Evolutionary conservation across 257 asterid species (phyloP).

Genomic region (Fraxinus pennsylvanica): DNA sequence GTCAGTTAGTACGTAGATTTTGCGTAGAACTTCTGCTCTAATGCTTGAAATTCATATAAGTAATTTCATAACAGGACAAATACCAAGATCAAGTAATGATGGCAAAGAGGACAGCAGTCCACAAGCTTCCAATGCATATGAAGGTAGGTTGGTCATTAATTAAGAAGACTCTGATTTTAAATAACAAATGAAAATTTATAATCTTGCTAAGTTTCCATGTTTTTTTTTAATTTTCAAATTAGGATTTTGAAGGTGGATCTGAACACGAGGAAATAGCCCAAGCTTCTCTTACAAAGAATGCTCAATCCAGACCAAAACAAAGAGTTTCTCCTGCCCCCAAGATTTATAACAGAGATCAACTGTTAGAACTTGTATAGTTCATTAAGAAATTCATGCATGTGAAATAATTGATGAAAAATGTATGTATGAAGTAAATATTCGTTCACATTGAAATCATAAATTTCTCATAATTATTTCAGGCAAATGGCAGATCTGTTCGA

Average conservation of each 20-base stretch:
- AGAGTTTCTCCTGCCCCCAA: neutral
- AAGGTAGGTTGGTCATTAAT: conserved; percentile 21
- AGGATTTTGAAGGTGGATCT: conserved; percentile 21
- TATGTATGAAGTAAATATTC: neutral
- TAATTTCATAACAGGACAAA: conserved; percentile 30
- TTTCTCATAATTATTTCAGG: conserved; percentile 26
- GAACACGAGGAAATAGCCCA: conserved; percentile 17
- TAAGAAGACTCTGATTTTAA: neutral
- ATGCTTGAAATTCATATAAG: neutral
- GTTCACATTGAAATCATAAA: neutral
- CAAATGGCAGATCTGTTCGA: conserved; percentile 36
- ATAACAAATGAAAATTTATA: neutral
- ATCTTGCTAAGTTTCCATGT: neutral
- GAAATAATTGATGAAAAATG: neutral
- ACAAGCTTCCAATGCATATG: conserved; percentile 15
- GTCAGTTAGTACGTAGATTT: neutral
- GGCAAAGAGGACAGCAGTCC: conserved; percentile 8
- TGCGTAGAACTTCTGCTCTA: neutral
- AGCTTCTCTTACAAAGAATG: conserved; percentile 10
- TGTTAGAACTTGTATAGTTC: conserved; percentile 15
- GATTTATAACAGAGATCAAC: conserved; percentile 10
- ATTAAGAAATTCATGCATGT: neutral
- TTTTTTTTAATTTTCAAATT: neutral
- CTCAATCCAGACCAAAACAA: conserved; percentile 7
- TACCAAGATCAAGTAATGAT: conserved; percentile 18